phyloP scores from a whole-genome alignment of 306 rosid species.

The Biancaea sappan region DNA sequence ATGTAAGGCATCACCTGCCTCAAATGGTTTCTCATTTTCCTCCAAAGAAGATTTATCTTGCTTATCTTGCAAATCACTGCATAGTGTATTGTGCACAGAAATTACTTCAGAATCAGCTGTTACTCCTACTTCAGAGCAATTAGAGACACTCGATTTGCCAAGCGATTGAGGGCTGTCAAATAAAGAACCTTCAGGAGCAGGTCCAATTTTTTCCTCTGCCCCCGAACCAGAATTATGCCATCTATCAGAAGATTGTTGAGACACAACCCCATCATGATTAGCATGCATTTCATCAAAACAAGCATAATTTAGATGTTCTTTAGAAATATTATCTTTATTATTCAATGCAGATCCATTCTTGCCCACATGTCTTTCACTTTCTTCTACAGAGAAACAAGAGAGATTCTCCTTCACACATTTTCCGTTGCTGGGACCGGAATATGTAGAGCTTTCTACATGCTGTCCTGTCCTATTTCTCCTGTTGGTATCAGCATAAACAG shows the following conservation, averaged over 20 bases:
- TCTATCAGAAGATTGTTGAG: constrained; percentile 1
- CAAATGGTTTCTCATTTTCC: constrained; percentile 26
- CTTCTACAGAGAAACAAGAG: constrained; percentile 34
- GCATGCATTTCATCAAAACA: constrained; percentile 34
- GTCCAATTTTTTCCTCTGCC: constrained; percentile 20
- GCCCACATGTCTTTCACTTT: constrained; percentile 17
- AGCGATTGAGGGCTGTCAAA: not conserved
- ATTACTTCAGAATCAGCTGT: constrained; percentile 23
- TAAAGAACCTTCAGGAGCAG: constrained; percentile 20
- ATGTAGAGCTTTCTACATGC: constrained; percentile 41
- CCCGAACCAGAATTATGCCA: constrained; percentile 21
- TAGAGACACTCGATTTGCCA: constrained; percentile 21
- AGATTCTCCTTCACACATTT: constrained; percentile 38
- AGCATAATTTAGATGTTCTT: constrained; percentile 25
- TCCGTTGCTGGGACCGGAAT: constrained; percentile 50
- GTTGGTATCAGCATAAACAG: constrained; percentile 33
- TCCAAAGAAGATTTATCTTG: not conserved
- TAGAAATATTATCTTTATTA: constrained; percentile 28
- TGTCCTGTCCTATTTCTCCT: constrained; percentile 41
- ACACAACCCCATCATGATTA: constrained; percentile 23
- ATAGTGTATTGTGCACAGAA: not conserved
- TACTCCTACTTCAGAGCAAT: constrained; percentile 24
- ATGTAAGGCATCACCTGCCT: constrained; percentile 12
- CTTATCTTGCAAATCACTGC: not conserved
- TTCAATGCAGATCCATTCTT: constrained; percentile 22